These are phyloP conservation scores for Coccomyxa subellipsoidea DNA, from an alignment of 163 green algal genomes.

Conservation along the genomic window DNA sequence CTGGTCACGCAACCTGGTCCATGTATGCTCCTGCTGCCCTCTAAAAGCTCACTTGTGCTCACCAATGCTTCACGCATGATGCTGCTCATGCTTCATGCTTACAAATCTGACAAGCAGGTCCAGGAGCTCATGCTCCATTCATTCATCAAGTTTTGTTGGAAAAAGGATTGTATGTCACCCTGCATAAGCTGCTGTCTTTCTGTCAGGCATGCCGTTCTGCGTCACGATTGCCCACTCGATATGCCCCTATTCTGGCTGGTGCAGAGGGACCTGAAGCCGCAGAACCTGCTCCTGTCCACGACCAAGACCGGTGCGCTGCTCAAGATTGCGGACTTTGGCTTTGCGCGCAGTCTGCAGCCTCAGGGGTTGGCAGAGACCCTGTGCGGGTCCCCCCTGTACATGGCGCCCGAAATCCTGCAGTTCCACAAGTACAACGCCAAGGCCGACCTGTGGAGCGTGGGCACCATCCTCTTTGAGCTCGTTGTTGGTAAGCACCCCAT, in stretches of 20 bases:
- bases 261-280: slow-evolving; percentile 95
- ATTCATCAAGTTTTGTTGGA: no score
- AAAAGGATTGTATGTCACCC: no score
- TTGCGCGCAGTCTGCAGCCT: slow-evolving; percentile 83
- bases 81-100: no score
- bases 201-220: no score
- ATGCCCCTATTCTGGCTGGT: no score
- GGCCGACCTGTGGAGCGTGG: slow-evolving; percentile 97
- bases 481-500: slow-evolving; percentile 40
- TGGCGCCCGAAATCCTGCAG: slow-evolving; percentile 95
- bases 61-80: no score
- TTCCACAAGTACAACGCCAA: slow-evolving; percentile 34
- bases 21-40: slow-evolving; percentile 57
- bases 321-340: slow-evolving; percentile 99
- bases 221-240: no score
- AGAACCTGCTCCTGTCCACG: slow-evolving; percentile 85
- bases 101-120: no score
- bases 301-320: slow-evolving; percentile 55
- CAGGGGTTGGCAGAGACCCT: slow-evolving; percentile 92
- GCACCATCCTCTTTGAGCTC: slow-evolving; percentile 95
- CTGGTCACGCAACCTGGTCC: slow-evolving; percentile 80
- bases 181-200: no score
- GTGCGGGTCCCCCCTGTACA: slow-evolving; percentile 96
- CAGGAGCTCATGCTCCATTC: no score
- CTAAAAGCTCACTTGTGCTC: background rate